Evolutionary conservation across 164 flowering plant genomes (phyloP).

Genomic region (Vitis amurensis): DNA sequence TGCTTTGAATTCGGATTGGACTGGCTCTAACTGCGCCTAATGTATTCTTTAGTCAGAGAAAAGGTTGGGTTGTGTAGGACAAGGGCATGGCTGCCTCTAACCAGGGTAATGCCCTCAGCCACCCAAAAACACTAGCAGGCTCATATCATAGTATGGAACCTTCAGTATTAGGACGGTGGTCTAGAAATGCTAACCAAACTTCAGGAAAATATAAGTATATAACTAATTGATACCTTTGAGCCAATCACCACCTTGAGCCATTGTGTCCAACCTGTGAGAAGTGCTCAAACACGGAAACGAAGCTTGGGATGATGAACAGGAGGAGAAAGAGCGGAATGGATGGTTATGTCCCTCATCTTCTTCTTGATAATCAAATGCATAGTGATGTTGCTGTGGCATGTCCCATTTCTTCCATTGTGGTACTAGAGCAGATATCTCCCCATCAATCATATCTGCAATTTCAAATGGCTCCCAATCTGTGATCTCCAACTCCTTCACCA

Average conservation of each 20-base stretch:
- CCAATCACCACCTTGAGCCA: slow-evolving; percentile 22
- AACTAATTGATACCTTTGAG: slow-evolving; percentile 30
- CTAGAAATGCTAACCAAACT: background rate
- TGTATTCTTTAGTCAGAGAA: too few relatives aligned
- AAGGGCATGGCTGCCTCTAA: too few relatives aligned
- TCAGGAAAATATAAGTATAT: background rate
- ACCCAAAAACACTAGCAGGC: too few relatives aligned
- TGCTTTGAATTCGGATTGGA: too few relatives aligned
- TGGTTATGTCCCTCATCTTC: slow-evolving; percentile 25
- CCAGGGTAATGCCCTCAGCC: too few relatives aligned
- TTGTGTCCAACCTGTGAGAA: slow-evolving; percentile 6
- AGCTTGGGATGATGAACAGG: slow-evolving; percentile 51
- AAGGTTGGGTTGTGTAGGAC: too few relatives aligned
- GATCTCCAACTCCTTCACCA: slow-evolving; percentile 67
- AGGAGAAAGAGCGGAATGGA: slow-evolving; percentile 31
- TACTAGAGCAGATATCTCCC: slow-evolving; percentile 48
- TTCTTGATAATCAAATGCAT: slow-evolving; percentile 25
- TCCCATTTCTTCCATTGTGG: slow-evolving; percentile 44
- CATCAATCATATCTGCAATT: slow-evolving; percentile 59
- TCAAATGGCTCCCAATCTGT: slow-evolving; percentile 52
- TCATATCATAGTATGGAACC: too few relatives aligned
- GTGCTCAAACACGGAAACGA: slow-evolving; percentile 29
- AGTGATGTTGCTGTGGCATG: slow-evolving; percentile 15
- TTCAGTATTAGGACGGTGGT: too few relatives aligned
- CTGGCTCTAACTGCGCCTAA: too few relatives aligned